phyloP scores from a whole-genome alignment of 2,329 filamentous ascomycete species.

The Aschersonia sp. region DNA sequence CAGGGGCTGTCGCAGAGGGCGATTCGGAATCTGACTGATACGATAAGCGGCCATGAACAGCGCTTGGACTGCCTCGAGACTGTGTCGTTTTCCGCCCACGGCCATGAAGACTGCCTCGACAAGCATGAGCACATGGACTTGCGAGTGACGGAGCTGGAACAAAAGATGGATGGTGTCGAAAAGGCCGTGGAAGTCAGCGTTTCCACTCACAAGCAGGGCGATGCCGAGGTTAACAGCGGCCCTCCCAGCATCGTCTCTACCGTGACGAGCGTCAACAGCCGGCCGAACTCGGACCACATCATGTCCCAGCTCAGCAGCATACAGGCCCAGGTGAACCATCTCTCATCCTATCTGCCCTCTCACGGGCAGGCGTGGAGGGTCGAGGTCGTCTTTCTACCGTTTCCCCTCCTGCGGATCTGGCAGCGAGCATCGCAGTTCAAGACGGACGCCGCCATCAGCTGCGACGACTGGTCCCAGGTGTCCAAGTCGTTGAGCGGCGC shows the following conservation, averaged over 20 bases:
- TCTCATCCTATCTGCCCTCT: conserved; percentile 50
- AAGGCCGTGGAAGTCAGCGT: conserved; percentile 42
- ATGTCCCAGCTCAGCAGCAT: conserved; percentile 34
- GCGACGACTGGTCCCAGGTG: conserved; percentile 41
- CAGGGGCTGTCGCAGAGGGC: conserved; percentile 16
- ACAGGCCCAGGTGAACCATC: conserved; percentile 33
- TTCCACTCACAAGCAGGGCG: conserved; percentile 19
- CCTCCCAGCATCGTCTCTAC: conserved; percentile 29
- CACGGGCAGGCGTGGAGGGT: conserved; percentile 53
- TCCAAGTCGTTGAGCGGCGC: conserved; percentile 31
- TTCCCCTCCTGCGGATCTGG: conserved; percentile 44
- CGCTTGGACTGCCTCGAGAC: conserved; percentile 58
- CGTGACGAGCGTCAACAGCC: conserved; percentile 20
- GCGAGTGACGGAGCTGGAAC: conserved; percentile 55
- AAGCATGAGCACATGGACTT: conserved; percentile 52
- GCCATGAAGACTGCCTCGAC: conserved; percentile 56
- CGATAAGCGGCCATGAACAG: conserved; percentile 45
- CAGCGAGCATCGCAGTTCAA: conserved; percentile 34
- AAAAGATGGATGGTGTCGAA: conserved; percentile 43
- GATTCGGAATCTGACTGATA: conserved; percentile 31
- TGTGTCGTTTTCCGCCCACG: conserved; percentile 49
- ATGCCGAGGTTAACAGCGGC: conserved; percentile 26
- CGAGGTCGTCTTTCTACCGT: conserved; percentile 64
- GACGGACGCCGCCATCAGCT: conserved; percentile 16
- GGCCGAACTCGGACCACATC: conserved; percentile 27